Evolutionary conservation across 176 grass and related monocot genomes (phyloP).

Genomic region (Phoenix roebelenii): DNA sequence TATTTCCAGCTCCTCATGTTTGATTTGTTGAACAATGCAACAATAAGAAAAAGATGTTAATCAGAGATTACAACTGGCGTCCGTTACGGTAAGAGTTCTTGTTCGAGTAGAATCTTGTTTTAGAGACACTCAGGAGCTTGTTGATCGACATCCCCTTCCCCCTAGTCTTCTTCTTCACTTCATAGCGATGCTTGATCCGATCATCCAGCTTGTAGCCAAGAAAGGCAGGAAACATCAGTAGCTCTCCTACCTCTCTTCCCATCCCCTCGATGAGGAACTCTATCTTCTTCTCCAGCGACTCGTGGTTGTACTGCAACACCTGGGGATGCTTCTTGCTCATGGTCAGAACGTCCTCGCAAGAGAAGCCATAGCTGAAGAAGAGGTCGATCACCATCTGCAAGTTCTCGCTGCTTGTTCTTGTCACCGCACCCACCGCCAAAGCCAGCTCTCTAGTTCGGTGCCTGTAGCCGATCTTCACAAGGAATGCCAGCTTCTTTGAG

Average conservation of each 20-base stretch:
- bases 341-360: slow-evolving; percentile 11
- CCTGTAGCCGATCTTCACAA: slow-evolving; percentile 14
- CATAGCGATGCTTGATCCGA: slow-evolving; percentile 21
- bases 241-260: slow-evolving; percentile 11
- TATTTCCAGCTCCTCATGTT: too few relatives aligned
- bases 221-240: slow-evolving; percentile 18
- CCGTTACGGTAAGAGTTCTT: neutral
- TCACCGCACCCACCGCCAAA: slow-evolving; percentile 3
- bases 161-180: slow-evolving; percentile 9
- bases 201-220: slow-evolving; percentile 23
- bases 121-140: slow-evolving; percentile 17
- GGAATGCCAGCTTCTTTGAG: slow-evolving; percentile 21
- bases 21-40: too few relatives aligned
- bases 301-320: slow-evolving; percentile 24
- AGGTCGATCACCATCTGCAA: slow-evolving; percentile 18
- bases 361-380: slow-evolving; percentile 17
- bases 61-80: neutral
- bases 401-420: slow-evolving; percentile 20
- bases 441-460: slow-evolving; percentile 16
- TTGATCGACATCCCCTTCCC: slow-evolving; percentile 22
- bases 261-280: slow-evolving; percentile 10
- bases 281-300: slow-evolving; percentile 16
- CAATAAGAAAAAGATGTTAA: too few relatives aligned
- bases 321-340: slow-evolving; percentile 28
- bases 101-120: slow-evolving; percentile 6